Conservation (phyloP, 257 asterid genomes). For the Solanum corneliomulleri region DNA sequence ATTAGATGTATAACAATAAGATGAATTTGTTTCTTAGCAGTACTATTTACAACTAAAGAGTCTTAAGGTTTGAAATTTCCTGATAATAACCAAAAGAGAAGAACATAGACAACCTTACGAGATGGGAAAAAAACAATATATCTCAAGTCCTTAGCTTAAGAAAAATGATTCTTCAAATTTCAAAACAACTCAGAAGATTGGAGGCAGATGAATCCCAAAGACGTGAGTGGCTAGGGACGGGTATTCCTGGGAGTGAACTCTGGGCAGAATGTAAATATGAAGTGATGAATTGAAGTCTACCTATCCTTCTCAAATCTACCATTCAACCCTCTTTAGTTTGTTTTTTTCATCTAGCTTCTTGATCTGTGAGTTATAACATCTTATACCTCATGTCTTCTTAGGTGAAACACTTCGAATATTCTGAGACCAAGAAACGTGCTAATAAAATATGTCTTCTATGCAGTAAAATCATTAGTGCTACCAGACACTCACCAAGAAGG, state of each 20-base stretch:
- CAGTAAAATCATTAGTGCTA: background rate
- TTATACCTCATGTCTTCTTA: background rate
- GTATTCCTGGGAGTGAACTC: background rate
- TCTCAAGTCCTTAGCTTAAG: background rate
- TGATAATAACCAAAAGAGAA: background rate
- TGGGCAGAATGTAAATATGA: background rate
- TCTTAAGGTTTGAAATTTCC: background rate
- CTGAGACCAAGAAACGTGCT: background rate
- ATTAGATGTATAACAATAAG: background rate
- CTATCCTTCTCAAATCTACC: background rate
- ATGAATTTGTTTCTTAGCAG: background rate
- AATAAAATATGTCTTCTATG: background rate
- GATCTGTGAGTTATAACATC: background rate
- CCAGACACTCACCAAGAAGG: conserved; percentile 64
- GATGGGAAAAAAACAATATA: background rate
- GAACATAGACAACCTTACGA: background rate
- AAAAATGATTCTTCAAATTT: background rate
- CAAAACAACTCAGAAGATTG: background rate
- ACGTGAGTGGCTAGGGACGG: background rate
- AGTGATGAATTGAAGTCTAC: background rate
- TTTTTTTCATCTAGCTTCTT: background rate
- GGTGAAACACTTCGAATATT: background rate
- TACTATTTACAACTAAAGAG: background rate
- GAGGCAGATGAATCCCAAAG: background rate
- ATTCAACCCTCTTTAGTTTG: background rate